Conservation (phyloP, 2,329 filamentous ascomycete species). For the Hypomyces perniciosus region DNA sequence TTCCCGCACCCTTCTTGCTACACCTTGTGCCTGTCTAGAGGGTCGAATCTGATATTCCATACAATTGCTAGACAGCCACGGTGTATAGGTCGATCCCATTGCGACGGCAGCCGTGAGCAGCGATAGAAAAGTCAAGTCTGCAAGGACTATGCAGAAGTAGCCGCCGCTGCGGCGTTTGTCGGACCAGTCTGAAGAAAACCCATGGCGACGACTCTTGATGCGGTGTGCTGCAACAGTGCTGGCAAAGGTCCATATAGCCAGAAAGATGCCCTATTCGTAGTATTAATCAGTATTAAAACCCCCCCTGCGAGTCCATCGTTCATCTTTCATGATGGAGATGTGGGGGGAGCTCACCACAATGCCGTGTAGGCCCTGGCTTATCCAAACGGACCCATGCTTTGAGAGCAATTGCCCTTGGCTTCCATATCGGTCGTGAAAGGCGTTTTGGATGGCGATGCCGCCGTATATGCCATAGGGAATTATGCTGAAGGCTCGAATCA, state of each 20-base stretch:
- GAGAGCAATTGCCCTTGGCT: neutral
- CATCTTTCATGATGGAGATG: neutral
- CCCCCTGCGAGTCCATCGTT: neutral
- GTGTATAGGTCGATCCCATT: too few species aligned
- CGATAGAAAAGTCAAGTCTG: too few species aligned
- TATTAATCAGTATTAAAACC: neutral
- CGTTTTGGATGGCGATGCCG: conserved; percentile 4
- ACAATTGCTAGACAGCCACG: too few species aligned
- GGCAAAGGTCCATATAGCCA: neutral
- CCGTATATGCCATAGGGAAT: conserved; percentile 13
- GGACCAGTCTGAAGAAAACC: neutral
- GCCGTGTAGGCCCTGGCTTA: conserved; percentile 8
- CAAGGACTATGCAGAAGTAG: too few species aligned
- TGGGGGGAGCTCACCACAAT: neutral
- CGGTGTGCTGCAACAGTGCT: neutral
- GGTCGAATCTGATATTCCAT: too few species aligned
- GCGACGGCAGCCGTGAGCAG: too few species aligned
- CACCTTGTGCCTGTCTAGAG: too few species aligned
- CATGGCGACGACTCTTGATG: neutral
- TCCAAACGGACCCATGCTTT: neutral
- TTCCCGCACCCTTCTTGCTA: too few species aligned
- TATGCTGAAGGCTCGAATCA: neutral
- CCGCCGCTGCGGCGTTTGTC: too few species aligned
- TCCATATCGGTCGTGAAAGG: conserved; percentile 2
- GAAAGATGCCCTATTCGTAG: conserved; percentile 1